Evolutionary conservation across 2,329 filamentous ascomycete genomes (phyloP).

Genomic region (Cladosporium sp.): DNA sequence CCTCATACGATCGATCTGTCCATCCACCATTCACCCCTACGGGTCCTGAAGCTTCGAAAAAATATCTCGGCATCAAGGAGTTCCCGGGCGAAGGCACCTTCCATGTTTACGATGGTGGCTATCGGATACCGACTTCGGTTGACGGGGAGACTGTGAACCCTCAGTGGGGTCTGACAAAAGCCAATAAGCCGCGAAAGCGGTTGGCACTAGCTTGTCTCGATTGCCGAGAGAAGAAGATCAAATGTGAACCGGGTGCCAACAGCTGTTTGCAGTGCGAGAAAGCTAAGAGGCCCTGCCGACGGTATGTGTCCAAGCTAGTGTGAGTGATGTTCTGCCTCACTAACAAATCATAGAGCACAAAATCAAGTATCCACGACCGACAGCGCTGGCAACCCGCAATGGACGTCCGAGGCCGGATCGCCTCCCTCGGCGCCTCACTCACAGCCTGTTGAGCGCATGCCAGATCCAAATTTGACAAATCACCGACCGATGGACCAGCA

Average conservation of each 20-base stretch:
- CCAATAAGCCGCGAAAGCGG: slow-evolving; percentile 86
- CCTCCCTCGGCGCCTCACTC: slow-evolving; percentile 18
- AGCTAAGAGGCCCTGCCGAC: slow-evolving; percentile 78
- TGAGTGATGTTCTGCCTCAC: background rate
- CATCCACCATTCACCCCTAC: slow-evolving; percentile 17
- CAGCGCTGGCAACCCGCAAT: slow-evolving; percentile 16
- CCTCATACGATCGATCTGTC: slow-evolving; percentile 16
- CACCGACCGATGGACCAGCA: background rate
- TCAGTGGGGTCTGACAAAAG: slow-evolving; percentile 90
- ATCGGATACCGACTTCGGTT: slow-evolving; percentile 46
- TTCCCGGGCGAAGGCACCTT: slow-evolving; percentile 26
- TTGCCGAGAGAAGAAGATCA: slow-evolving; percentile 96
- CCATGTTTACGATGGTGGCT: slow-evolving; percentile 31
- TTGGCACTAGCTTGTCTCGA: slow-evolving; percentile 89
- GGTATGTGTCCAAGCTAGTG: slow-evolving; percentile 47
- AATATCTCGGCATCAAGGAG: slow-evolving; percentile 31
- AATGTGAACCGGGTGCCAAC: slow-evolving; percentile 83
- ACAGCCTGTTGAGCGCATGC: slow-evolving; percentile 8
- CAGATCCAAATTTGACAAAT: slow-evolving; percentile 16
- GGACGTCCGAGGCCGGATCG: slow-evolving; percentile 18
- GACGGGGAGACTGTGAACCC: slow-evolving; percentile 85
- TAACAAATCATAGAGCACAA: slow-evolving; percentile 24
- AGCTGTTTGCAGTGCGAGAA: slow-evolving; percentile 91
- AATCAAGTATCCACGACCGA: slow-evolving; percentile 25
- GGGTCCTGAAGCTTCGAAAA: slow-evolving; percentile 24